Evolutionary conservation across 331 rosid genomes (phyloP).

Genomic region (Saraca asoca): DNA sequence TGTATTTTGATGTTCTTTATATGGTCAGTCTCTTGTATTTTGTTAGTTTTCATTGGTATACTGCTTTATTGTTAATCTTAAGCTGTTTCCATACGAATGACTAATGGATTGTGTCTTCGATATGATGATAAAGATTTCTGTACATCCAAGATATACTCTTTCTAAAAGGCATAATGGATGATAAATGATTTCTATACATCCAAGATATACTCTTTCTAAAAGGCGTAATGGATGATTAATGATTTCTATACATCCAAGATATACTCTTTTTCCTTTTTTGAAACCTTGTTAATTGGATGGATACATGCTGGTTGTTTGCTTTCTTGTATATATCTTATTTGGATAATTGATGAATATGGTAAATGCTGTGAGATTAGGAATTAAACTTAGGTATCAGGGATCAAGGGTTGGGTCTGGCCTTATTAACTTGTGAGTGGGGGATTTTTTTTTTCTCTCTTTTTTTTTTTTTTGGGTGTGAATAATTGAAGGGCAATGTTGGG

Average conservation of each 20-base stretch:
- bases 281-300: background rate
- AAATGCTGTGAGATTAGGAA: conserved; percentile 39
- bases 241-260: background rate
- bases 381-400: conserved; percentile 67
- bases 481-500: conserved; percentile 99
- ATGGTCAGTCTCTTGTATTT: no score
- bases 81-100: background rate
- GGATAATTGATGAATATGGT: conserved; percentile 33
- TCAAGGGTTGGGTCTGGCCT: conserved; percentile 85
- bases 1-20: no score
- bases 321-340: background rate
- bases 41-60: no score
- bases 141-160: background rate
- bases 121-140: background rate
- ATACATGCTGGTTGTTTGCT: background rate
- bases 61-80: no score
- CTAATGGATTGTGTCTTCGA: background rate
- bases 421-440: conserved; percentile 98
- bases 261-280: conserved; percentile 13
- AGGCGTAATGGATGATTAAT: background rate
- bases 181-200: background rate
- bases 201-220: background rate
- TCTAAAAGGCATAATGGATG: background rate
- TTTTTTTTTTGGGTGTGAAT: conserved; percentile 68
- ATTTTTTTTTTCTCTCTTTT: conserved; percentile 45